Conservation (phyloP, 345 rosid species). For the Eucalyptus lansdowneana region DNA sequence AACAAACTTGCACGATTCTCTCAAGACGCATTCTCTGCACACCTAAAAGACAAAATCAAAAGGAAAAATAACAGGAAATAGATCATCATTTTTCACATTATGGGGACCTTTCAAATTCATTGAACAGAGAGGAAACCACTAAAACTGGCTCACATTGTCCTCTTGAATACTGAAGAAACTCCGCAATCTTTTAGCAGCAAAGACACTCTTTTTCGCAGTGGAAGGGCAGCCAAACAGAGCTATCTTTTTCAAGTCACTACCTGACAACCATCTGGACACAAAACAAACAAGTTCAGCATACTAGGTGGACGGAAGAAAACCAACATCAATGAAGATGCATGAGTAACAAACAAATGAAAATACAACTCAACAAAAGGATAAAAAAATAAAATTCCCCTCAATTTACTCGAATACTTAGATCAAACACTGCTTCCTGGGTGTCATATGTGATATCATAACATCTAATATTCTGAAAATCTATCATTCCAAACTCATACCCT, state of each 20-base stretch:
- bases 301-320: not conserved
- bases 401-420: not conserved
- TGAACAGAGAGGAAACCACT: not conserved
- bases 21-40: slow-evolving; percentile 48
- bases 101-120: not conserved
- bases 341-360: not conserved
- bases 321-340: not conserved
- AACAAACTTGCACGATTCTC: slow-evolving; percentile 46
- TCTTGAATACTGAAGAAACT: slow-evolving; percentile 49
- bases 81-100: not conserved
- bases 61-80: not conserved
- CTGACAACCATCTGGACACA: slow-evolving; percentile 65
- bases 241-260: slow-evolving; percentile 51
- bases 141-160: slow-evolving; percentile 32
- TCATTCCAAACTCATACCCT: not conserved
- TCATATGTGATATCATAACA: not conserved
- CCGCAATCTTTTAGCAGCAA: slow-evolving; percentile 70
- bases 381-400: not conserved
- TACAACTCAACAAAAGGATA: not conserved
- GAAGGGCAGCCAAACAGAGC: slow-evolving; percentile 72
- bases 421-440: not conserved
- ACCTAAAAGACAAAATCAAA: slow-evolving; percentile 29
- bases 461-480: not conserved
- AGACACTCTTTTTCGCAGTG: slow-evolving; percentile 23
- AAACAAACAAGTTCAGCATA: not conserved